Percentiles rank a stretch among this genome's conserved stretches.
These are phyloP conservation scores for Cercospora berteroae DNA, from an alignment of 2,329 filamentous ascomycete species.

Conservation along the genomic window DNA sequence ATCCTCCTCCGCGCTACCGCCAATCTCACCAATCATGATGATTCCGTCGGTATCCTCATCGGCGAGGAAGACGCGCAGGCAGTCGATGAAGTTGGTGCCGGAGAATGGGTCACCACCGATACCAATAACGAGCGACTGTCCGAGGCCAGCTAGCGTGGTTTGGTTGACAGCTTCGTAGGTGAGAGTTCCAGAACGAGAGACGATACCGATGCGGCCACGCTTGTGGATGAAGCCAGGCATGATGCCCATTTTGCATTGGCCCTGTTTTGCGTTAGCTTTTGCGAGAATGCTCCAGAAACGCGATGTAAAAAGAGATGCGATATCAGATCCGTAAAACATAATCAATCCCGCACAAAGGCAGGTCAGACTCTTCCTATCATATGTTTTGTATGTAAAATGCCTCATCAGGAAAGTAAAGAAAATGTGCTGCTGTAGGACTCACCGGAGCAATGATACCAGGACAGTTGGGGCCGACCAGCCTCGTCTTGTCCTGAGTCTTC, in stretches of 20 bases:
- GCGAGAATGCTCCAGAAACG: neutral
- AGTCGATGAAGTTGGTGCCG: slow-evolving; percentile 99
- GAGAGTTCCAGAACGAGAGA: slow-evolving; percentile 94
- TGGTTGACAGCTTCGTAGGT: slow-evolving; percentile 99
- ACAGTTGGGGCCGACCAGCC: slow-evolving; percentile 96
- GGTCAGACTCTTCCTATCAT: slow-evolving; percentile 43
- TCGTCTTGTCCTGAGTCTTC: slow-evolving; percentile 95
- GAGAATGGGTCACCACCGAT: slow-evolving; percentile 98
- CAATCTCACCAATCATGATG: slow-evolving; percentile 99
- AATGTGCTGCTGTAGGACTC: slow-evolving; percentile 33
- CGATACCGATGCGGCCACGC: slow-evolving; percentile 96
- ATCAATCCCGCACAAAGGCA: slow-evolving; percentile 33
- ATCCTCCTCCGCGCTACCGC: slow-evolving; percentile 95
- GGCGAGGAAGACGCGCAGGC: slow-evolving; percentile 92
- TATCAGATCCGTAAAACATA: slow-evolving; percentile 22
- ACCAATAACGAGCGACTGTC: slow-evolving; percentile 95
- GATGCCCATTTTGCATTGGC: slow-evolving; percentile 99
- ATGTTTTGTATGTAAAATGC: slow-evolving; percentile 30
- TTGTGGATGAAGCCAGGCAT: slow-evolving; percentile 99
- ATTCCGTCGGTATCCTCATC: slow-evolving; percentile 97
- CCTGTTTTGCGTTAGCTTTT: slow-evolving; percentile 46
- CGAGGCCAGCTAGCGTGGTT: slow-evolving; percentile 93
- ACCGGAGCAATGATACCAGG: slow-evolving; percentile 88
- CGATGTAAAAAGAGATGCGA: slow-evolving; percentile 15
- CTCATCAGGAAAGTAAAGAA: slow-evolving; percentile 23